A percentile compares a stretch with the other conserved stretches of the same genome.
Conservation (phyloP, 1,139 yeast species). For the Candida albicans region DNA sequence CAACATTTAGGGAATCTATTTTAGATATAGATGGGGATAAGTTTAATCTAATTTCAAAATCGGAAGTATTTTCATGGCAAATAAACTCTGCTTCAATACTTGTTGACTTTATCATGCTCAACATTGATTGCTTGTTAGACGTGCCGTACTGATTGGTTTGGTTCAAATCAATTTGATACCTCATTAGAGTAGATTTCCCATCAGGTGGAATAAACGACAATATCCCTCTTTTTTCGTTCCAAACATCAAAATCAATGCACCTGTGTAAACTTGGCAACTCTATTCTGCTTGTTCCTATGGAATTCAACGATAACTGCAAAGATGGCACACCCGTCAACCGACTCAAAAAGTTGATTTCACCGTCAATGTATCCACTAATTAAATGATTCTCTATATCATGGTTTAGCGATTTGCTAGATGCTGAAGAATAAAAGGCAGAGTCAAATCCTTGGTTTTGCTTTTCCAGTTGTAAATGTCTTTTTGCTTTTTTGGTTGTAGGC, state of each 20-base stretch:
- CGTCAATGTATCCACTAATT: constrained; percentile 60
- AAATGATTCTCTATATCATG: constrained; percentile 34
- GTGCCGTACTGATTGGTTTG: constrained; percentile 10
- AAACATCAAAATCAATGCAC: constrained; percentile 50
- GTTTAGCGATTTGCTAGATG: constrained; percentile 18
- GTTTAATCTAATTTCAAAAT: constrained; percentile 70
- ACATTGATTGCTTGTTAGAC: constrained; percentile 20
- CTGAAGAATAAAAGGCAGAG: constrained; percentile 38
- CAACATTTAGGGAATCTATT: constrained; percentile 58
- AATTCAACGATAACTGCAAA: constrained; percentile 54
- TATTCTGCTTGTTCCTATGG: constrained; percentile 39
- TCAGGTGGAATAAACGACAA: constrained; percentile 86
- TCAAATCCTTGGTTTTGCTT: constrained; percentile 22
- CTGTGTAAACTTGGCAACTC: constrained; percentile 59
- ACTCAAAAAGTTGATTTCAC: constrained; percentile 62
- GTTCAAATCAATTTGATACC: constrained; percentile 59
- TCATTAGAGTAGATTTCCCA: constrained; percentile 65
- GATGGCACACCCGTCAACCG: constrained; percentile 77
- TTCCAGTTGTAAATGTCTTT: background rate
- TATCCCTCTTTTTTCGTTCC: constrained; percentile 40
- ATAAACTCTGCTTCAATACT: constrained; percentile 60
- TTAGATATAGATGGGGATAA: constrained; percentile 54
- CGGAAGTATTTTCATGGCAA: constrained; percentile 61
- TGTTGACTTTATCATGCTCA: constrained; percentile 51
- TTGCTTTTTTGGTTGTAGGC: constrained; percentile 19